Conservation (phyloP, 73 alveolate genomes). For the Paramecium tetraurelia region DNA sequence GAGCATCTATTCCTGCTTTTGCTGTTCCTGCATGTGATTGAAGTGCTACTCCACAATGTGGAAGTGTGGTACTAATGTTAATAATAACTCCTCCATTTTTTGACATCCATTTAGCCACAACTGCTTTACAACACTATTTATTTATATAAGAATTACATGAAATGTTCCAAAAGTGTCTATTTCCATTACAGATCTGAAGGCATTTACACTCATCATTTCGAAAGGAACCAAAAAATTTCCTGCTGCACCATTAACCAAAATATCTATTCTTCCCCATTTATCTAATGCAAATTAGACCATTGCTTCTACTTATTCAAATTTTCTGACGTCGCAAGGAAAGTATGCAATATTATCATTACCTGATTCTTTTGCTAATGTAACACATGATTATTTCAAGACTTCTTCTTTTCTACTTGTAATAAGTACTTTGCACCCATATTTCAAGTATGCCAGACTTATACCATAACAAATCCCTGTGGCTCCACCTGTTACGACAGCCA, state of each 20-base stretch:
- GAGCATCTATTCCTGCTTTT: slow-evolving; percentile 86
- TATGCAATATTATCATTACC: slow-evolving; percentile 32
- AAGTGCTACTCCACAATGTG: slow-evolving; percentile 75
- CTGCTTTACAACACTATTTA: slow-evolving; percentile 66
- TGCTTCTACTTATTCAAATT: slow-evolving; percentile 69
- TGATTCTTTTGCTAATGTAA: slow-evolving; percentile 67
- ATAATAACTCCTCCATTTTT: slow-evolving; percentile 81
- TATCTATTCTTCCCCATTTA: slow-evolving; percentile 73
- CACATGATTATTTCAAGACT: slow-evolving; percentile 65
- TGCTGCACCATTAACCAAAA: slow-evolving; percentile 90
- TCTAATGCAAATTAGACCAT: slow-evolving; percentile 66
- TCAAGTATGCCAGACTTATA: slow-evolving; percentile 69
- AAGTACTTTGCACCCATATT: slow-evolving; percentile 82
- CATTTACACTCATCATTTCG: slow-evolving; percentile 76
- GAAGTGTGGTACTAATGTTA: slow-evolving; percentile 82
- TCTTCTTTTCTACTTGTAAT: slow-evolving; percentile 82
- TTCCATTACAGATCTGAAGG: slow-evolving; percentile 85
- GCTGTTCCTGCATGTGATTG: slow-evolving; percentile 88
- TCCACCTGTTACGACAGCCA: slow-evolving; percentile 87
- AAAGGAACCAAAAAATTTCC: slow-evolving; percentile 88
- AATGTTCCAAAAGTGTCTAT: slow-evolving; percentile 88
- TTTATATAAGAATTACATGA: neutral
- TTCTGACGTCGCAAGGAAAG: slow-evolving; percentile 77
- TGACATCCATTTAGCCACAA: slow-evolving; percentile 69
- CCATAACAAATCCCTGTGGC: slow-evolving; percentile 89